Base-by-base conservation (phyloP, 2,329 filamentous ascomycete genomes). In the Acephala macrosclerotiorum region DNA sequence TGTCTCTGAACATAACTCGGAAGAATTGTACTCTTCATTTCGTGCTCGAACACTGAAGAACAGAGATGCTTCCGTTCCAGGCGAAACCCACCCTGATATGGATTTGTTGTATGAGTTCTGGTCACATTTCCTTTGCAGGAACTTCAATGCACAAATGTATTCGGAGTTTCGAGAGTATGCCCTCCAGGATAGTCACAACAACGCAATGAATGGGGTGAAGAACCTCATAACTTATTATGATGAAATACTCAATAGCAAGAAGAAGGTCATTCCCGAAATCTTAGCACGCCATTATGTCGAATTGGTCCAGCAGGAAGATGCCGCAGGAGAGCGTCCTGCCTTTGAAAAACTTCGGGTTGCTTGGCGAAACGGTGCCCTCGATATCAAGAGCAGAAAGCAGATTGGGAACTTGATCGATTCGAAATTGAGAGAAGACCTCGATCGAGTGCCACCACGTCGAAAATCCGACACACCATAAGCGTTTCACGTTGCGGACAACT, bases 91-190 rank as follows among this genome's bases (percentile, higher is more conserved):
- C 58, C 80, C 82, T 66, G 84, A 88, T 73, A 89, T 91, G 83
- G 84, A 87, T 74, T 83, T 87, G 65, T 84, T 92, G 35, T 93
- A 93, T 80, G 84, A 88, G 69, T 92, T 92, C 80, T 94, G 91
- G 90, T 87, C 88, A 22, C 86, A 90, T 76, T 92, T 91, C 75
- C 83, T 94, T 69, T 84, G 88, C 68, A 84, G 87, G 73, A 89
- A 91, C 79, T 93, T 94, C 84, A 91, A 94, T 77, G 82, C 84
- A 65, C 82, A 82, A 75, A 91, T 94, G 87, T 94, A 94, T 80
- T 82, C 87, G 75, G 91, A 94, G 77, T 93, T 94, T 80, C 87
- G 87, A 69, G 80, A 82, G 73, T 83, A 86, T 76, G 91, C 91
- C 63, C 79, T 89, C 67, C 87, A 89, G 75, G 91, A 94, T 78